These are phyloP conservation scores for Dactylonectria macrodidyma DNA, from an alignment of 2,329 filamentous ascomycete species.

Conservation along the genomic window DNA sequence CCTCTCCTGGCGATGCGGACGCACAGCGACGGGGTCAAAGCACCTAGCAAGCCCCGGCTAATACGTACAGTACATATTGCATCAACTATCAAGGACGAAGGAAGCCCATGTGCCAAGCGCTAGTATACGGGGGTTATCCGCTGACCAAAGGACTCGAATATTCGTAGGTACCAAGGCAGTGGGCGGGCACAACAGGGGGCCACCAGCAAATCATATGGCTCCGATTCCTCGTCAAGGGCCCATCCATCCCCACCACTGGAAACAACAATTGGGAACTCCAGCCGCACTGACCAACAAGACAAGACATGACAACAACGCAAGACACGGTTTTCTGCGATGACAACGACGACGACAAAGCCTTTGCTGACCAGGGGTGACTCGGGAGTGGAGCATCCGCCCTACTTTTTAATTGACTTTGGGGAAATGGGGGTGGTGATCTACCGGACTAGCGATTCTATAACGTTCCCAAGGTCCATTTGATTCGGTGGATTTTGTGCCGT, in stretches of 20 bases:
- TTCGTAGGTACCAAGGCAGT: neutral
- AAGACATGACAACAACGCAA: slow-evolving; percentile 19
- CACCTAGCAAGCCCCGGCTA: too few relatives aligned
- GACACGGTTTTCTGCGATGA: too few relatives aligned
- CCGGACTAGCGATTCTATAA: slow-evolving; percentile 8
- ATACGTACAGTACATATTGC: too few relatives aligned
- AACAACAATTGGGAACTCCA: slow-evolving; percentile 6
- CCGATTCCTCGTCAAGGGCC: slow-evolving; percentile 12
- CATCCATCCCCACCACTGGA: slow-evolving; percentile 8
- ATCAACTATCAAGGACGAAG: neutral
- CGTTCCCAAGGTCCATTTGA: slow-evolving; percentile 8
- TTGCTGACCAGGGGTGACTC: slow-evolving; percentile 13
- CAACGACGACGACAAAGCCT: slow-evolving; percentile 7
- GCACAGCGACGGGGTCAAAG: slow-evolving; percentile 4
- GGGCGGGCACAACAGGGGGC: neutral
- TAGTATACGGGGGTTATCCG: slow-evolving; percentile 16
- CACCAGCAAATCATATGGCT: slow-evolving; percentile 19
- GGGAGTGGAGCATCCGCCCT: slow-evolving; percentile 18
- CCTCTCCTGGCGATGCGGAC: neutral
- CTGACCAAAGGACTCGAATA: slow-evolving; percentile 20
- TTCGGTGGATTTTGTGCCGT: neutral
- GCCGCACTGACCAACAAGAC: slow-evolving; percentile 28
- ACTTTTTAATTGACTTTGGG: neutral
- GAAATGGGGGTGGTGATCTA: neutral
- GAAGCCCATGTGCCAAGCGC: neutral